phyloP scores from a whole-genome alignment of 345 rosid genomes.

The Eutrema yunnanense region DNA sequence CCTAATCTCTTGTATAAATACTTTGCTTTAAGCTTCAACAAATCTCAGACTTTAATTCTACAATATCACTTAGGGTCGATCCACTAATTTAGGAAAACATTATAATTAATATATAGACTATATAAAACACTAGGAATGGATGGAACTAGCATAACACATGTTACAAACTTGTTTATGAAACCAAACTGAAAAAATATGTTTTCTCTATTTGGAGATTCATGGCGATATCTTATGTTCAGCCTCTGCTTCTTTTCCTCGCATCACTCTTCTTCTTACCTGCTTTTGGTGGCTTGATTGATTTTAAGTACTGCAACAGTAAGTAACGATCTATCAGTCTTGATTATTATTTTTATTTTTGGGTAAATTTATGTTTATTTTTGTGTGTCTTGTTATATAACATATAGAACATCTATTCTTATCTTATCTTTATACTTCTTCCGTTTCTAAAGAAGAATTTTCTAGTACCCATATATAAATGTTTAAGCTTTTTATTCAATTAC shows the following conservation, averaged over 20 bases:
- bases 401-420: not conserved
- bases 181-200: not conserved
- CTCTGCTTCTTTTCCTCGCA: not conserved
- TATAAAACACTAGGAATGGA: not conserved
- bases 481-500: too few relatives aligned
- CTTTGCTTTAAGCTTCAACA: not conserved
- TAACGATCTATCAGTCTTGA: not conserved
- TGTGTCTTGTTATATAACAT: not conserved
- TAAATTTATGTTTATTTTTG: too few relatives aligned
- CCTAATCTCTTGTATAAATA: not conserved
- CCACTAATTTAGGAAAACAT: not conserved
- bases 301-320: not conserved
- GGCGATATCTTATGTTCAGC: not conserved
- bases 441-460: too few relatives aligned
- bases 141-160: not conserved
- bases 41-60: not conserved
- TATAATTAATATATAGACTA: not conserved
- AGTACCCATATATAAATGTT: too few relatives aligned
- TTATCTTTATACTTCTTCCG: too few relatives aligned
- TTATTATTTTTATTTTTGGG: not conserved
- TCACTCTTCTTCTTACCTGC: not conserved
- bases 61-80: not conserved
- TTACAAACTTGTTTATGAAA: not conserved
- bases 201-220: not conserved
- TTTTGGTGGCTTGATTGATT: not conserved